Evolutionary conservation across 1,284 basidiomycete genomes (phyloP).

Genomic region (Polyporus tsugae): DNA sequence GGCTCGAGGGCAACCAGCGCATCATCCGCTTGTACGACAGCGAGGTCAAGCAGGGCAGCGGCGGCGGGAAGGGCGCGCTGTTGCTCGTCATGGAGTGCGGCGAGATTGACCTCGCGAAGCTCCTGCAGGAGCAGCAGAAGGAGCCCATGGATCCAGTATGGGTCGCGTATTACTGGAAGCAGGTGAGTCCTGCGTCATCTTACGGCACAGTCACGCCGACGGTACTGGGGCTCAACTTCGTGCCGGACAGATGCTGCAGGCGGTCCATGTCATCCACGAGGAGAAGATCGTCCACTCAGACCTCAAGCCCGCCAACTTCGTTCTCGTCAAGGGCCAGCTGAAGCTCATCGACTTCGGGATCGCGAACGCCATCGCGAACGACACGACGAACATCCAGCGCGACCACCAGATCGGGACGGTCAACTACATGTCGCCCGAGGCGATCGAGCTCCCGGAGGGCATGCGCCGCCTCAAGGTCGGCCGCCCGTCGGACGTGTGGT

Average conservation of each 20-base stretch:
- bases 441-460: conserved; percentile 83
- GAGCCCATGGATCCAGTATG: conserved; percentile 90
- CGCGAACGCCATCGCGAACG: conserved; percentile 95
- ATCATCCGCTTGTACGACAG: conserved; percentile 92
- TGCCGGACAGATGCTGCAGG: conserved; percentile 85
- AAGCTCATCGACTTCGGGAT: conserved; percentile 98
- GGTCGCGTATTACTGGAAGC: conserved; percentile 95
- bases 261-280: conserved; percentile 94
- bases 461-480: conserved; percentile 85
- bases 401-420: conserved; percentile 96
- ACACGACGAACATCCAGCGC: conserved; percentile 95
- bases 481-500: conserved; percentile 94
- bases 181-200: conserved; percentile 58
- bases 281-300: conserved; percentile 98
- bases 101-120: conserved; percentile 86
- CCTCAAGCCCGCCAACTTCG: conserved; percentile 96
- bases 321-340: conserved; percentile 90
- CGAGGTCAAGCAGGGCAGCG: conserved; percentile 73
- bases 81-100: conserved; percentile 95
- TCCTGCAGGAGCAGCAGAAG: conserved; percentile 84
- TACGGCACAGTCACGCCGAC: neutral
- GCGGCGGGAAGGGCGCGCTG: conserved; percentile 71
- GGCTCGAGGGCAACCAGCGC: conserved; percentile 86
- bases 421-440: conserved; percentile 97
- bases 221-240: neutral